phyloP scores from a whole-genome alignment of 2,329 filamentous ascomycete species.

The Fusarium sp. region DNA sequence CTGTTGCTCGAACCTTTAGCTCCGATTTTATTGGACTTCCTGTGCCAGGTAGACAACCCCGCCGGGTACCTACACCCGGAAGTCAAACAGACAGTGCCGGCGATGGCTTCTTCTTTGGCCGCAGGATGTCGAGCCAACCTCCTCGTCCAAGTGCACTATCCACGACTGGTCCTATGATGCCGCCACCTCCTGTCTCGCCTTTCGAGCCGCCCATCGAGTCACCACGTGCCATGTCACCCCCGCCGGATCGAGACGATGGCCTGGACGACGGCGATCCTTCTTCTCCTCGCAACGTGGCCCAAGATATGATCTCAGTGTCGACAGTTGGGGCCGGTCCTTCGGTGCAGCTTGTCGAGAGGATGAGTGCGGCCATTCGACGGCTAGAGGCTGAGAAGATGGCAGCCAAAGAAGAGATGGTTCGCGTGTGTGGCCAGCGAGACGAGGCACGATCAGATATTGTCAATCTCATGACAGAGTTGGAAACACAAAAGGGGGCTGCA shows the following conservation, averaged over 20 bases:
- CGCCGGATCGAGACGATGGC: conserved; percentile 61
- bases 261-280: conserved; percentile 57
- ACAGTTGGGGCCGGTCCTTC: conserved; percentile 91
- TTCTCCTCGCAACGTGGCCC: conserved; percentile 74
- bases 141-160: conserved; percentile 55
- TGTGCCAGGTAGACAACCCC: conserved; percentile 48
- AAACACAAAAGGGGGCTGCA: conserved; percentile 70
- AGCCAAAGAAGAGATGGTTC: conserved; percentile 82
- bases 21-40: conserved; percentile 61
- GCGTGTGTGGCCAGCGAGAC: conserved; percentile 86
- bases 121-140: conserved; percentile 62
- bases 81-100: conserved; percentile 56
- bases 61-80: conserved; percentile 54
- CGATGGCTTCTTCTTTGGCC: conserved; percentile 52
- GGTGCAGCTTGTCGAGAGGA: conserved; percentile 93
- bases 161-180: conserved; percentile 49
- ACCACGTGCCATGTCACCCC: conserved; percentile 51
- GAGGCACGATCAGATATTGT: conserved; percentile 94
- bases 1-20: conserved; percentile 62
- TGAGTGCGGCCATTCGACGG: conserved; percentile 91
- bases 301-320: conserved; percentile 88
- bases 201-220: conserved; percentile 54
- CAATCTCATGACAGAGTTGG: conserved; percentile 84
- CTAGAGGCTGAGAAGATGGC: conserved; percentile 92
- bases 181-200: conserved; percentile 55